phyloP scores from a whole-genome alignment of 2,329 filamentous ascomycete species.

The Coniochaeta sp. region DNA sequence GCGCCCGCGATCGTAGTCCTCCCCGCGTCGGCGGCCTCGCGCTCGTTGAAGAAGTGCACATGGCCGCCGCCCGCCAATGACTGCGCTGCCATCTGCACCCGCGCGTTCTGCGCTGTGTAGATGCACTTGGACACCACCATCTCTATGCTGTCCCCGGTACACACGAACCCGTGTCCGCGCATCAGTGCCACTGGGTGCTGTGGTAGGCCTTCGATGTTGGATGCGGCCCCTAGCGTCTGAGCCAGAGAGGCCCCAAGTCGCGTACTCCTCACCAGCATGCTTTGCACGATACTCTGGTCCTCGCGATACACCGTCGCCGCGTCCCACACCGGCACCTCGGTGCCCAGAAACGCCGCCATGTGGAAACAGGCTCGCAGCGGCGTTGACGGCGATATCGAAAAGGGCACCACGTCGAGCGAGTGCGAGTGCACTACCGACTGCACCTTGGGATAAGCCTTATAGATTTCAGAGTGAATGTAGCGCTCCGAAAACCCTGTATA shows the following conservation, averaged over 20 bases:
- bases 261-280: slow-evolving; percentile 27
- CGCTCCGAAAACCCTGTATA: slow-evolving; percentile 33
- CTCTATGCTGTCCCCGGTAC: background rate
- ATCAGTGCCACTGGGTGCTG: slow-evolving; percentile 29
- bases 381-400: slow-evolving; percentile 25
- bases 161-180: slow-evolving; percentile 32
- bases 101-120: background rate
- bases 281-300: slow-evolving; percentile 16
- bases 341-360: slow-evolving; percentile 33
- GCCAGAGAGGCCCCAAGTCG: slow-evolving; percentile 27
- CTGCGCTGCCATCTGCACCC: background rate
- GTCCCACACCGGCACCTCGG: slow-evolving; percentile 23
- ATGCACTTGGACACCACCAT: background rate
- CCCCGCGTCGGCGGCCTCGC: background rate
- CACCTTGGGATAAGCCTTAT: slow-evolving; percentile 29
- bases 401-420: slow-evolving; percentile 32
- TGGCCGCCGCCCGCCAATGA: background rate
- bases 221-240: slow-evolving; percentile 19
- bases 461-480: slow-evolving; percentile 38
- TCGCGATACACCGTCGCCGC: slow-evolving; percentile 16
- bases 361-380: slow-evolving; percentile 31
- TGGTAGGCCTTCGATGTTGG: background rate
- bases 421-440: slow-evolving; percentile 36
- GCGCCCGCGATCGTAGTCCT: background rate
- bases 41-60: background rate